These are phyloP conservation scores for Craterostigma plantagineum DNA, from an alignment of 257 asterid species.

Conservation along the genomic window DNA sequence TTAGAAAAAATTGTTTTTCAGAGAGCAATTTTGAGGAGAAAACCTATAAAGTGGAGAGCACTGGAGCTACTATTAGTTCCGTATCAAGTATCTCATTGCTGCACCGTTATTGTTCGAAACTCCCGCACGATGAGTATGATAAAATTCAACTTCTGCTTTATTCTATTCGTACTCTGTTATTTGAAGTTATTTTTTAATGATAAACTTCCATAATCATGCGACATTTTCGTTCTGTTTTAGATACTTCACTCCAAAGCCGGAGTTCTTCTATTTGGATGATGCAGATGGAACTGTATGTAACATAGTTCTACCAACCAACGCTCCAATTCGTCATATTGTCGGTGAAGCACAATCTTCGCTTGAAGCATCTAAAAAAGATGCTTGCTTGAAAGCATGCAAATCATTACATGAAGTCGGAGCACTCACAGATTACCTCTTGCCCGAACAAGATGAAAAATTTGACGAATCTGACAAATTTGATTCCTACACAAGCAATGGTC, in stretches of 20 bases:
- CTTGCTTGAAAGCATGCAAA: slow-evolving; percentile 89
- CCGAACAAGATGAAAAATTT: slow-evolving; percentile 35
- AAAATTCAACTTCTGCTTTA: slow-evolving; percentile 9
- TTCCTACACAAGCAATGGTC: slow-evolving; percentile 50
- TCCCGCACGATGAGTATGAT: slow-evolving; percentile 89
- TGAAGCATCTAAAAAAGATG: slow-evolving; percentile 75
- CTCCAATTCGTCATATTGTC: slow-evolving; percentile 56
- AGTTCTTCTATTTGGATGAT: slow-evolving; percentile 49
- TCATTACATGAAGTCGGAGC: slow-evolving; percentile 78
- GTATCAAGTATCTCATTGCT: slow-evolving; percentile 64
- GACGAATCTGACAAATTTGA: slow-evolving; percentile 44
- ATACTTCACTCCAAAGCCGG: slow-evolving; percentile 67
- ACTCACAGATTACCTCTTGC: slow-evolving; percentile 79
- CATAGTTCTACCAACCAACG: slow-evolving; percentile 72
- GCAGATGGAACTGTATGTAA: slow-evolving; percentile 61
- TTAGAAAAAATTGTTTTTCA: slow-evolving; percentile 30
- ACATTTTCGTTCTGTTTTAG: slow-evolving; percentile 21
- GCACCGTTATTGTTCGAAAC: slow-evolving; percentile 83
- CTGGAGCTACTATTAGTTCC: slow-evolving; percentile 81
- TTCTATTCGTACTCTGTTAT: slow-evolving; percentile 6
- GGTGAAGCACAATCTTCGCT: slow-evolving; percentile 52
- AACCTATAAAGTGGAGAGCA: slow-evolving; percentile 49
- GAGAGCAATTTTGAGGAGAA: slow-evolving; percentile 33
- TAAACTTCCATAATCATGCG: background rate
- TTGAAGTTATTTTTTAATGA: slow-evolving; percentile 5